Evolutionary conservation across 2,329 filamentous ascomycete species (phyloP).

Genomic region (Colletotrichum simmondsii): DNA sequence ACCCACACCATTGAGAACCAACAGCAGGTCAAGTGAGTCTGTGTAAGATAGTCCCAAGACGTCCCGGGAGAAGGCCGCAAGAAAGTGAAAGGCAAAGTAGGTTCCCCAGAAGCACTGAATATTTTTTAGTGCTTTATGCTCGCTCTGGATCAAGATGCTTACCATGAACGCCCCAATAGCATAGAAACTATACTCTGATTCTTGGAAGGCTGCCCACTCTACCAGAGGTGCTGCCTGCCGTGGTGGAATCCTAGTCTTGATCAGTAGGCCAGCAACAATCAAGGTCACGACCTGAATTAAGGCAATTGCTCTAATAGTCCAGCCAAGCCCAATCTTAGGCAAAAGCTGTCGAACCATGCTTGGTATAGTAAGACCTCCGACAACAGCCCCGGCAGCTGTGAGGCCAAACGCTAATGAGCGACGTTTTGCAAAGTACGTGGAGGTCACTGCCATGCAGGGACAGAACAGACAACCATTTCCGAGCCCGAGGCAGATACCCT

Average conservation of each 20-base stretch:
- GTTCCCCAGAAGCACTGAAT: conserved; percentile 59
- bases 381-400: conserved; percentile 68
- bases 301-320: conserved; percentile 68
- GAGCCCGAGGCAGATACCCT: conserved; percentile 65
- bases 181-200: conserved; percentile 55
- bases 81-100: conserved; percentile 70
- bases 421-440: conserved; percentile 71
- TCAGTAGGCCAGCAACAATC: conserved; percentile 47
- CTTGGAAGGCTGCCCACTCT: conserved; percentile 57
- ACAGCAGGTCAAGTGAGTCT: conserved; percentile 54
- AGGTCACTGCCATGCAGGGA: conserved; percentile 71
- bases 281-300: conserved; percentile 66
- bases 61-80: conserved; percentile 59
- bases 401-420: conserved; percentile 71
- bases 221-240: conserved; percentile 52
- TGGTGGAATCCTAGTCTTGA: conserved; percentile 54
- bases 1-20: conserved; percentile 65
- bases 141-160: not conserved
- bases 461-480: conserved; percentile 73
- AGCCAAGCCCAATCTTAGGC: conserved; percentile 65
- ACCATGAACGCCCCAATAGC: conserved; percentile 46
- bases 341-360: conserved; percentile 66
- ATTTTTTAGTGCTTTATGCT: conserved; percentile 29
- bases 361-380: conserved; percentile 67
- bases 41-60: conserved; percentile 44